phyloP scores from a whole-genome alignment of 768 basidiomycete genomes.

The Lactifluus hygrophoroides region DNA sequence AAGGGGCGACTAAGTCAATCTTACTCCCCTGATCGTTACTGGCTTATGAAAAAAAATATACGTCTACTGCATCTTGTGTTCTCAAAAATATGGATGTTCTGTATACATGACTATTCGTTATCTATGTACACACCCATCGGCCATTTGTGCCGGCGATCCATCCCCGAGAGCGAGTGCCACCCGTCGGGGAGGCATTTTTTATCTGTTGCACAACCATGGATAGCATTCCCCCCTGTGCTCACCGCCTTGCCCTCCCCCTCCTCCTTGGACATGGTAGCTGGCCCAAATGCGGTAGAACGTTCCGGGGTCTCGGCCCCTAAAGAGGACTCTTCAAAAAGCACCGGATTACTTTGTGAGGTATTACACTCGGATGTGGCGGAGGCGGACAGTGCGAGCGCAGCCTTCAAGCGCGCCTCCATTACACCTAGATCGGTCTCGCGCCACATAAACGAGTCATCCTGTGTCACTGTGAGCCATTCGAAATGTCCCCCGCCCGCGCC shows the following conservation, averaged over 20 bases:
- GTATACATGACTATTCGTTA: conserved; percentile 6
- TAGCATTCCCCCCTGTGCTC: neutral
- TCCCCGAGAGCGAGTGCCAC: conserved; percentile 43
- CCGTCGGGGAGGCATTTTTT: conserved; percentile 30
- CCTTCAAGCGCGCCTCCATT: conserved; percentile 33
- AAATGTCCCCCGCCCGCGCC: too few species aligned
- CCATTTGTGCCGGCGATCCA: conserved; percentile 48
- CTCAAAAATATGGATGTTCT: too few species aligned
- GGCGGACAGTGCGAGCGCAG: neutral
- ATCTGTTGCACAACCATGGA: neutral
- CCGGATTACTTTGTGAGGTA: neutral
- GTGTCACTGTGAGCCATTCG: neutral
- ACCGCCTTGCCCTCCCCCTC: neutral
- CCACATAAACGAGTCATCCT: conserved; percentile 30
- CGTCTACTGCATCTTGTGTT: too few species aligned
- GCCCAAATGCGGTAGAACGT: neutral
- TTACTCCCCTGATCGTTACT: too few species aligned
- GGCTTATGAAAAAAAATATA: too few species aligned
- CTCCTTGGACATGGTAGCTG: neutral
- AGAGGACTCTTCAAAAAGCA: neutral
- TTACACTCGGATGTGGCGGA: neutral
- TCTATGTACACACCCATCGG: conserved; percentile 53
- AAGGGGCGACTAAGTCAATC: neutral
- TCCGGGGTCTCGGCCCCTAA: neutral
- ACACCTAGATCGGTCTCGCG: conserved; percentile 37